These are phyloP conservation scores for Calycina marina DNA, from an alignment of 2,329 filamentous ascomycete genomes.

Conservation along the genomic window DNA sequence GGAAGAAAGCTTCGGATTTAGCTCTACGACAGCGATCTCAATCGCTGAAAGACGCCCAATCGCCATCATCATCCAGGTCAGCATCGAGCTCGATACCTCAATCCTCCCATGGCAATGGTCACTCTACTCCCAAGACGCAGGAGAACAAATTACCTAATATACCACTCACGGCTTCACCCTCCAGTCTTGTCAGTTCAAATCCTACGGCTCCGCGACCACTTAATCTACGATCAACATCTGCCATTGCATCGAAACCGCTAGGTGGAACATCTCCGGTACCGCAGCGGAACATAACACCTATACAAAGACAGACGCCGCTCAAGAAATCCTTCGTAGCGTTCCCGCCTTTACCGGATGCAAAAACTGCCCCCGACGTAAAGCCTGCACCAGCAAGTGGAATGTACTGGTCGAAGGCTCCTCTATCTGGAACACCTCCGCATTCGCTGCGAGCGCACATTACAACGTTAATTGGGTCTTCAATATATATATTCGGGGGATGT, in stretches of 20 bases:
- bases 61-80: conserved; percentile 12
- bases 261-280: conserved; percentile 13
- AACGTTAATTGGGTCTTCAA: conserved; percentile 49
- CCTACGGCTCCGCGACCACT: conserved; percentile 21
- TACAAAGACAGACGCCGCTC: conserved; percentile 8
- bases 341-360: conserved; percentile 41
- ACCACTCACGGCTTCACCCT: conserved; percentile 8
- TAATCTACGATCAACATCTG: conserved; percentile 34
- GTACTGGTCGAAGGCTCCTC: conserved; percentile 55
- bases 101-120: conserved; percentile 9
- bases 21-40: conserved; percentile 22
- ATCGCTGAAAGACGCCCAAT: conserved; percentile 18
- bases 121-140: conserved; percentile 9
- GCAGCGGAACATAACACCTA: conserved; percentile 10
- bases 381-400: conserved; percentile 53
- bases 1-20: conserved; percentile 19
- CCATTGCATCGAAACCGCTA: conserved; percentile 18
- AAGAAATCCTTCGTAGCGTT: conserved; percentile 32
- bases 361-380: conserved; percentile 42
- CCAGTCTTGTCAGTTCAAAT: too few species aligned
- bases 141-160: too few species aligned
- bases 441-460: conserved; percentile 52
- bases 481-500: conserved; percentile 56
- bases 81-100: too few species aligned
- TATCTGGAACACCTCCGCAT: conserved; percentile 47